These are phyloP conservation scores for Aspergillus sp. DNA, from an alignment of 2,329 filamentous ascomycete species.

Conservation along the genomic window DNA sequence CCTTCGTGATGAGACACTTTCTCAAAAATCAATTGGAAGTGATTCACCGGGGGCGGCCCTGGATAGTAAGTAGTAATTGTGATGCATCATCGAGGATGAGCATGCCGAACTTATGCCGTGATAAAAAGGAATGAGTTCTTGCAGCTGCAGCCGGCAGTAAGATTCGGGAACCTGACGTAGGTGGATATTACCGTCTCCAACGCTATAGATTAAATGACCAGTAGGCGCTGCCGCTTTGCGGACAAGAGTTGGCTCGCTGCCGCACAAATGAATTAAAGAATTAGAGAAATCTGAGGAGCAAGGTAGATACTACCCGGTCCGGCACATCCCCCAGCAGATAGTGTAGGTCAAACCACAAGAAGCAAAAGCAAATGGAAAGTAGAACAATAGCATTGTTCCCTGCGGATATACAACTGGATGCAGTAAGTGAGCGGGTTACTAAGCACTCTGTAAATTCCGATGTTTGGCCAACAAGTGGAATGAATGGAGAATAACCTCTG, in stretches of 20 bases:
- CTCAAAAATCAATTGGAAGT: no score
- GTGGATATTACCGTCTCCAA: slow-evolving; percentile 2
- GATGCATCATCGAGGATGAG: neutral
- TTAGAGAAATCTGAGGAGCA: neutral
- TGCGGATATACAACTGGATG: neutral
- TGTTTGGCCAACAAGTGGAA: neutral
- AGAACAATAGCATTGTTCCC: neutral
- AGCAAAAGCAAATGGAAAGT: neutral
- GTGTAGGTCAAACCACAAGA: neutral
- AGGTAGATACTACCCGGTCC: neutral
- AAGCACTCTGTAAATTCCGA: neutral
- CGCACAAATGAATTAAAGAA: neutral
- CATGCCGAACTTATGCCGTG: neutral
- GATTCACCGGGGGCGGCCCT: neutral
- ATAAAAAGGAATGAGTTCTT: neutral
- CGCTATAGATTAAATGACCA: slow-evolving; percentile 7
- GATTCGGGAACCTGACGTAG: slow-evolving; percentile 5
- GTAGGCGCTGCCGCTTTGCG: neutral
- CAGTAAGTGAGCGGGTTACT: neutral
- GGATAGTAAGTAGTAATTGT: neutral
- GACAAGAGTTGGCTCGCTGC: slow-evolving; percentile 3
- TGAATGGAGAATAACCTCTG: slow-evolving; percentile 1
- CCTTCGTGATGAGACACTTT: neutral
- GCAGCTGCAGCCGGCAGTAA: neutral
- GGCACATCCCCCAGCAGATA: neutral